Percentiles rank a stretch among this genome's conserved stretches.
Conservation (phyloP, 345 rosid genomes). For the Citrus medica region DNA sequence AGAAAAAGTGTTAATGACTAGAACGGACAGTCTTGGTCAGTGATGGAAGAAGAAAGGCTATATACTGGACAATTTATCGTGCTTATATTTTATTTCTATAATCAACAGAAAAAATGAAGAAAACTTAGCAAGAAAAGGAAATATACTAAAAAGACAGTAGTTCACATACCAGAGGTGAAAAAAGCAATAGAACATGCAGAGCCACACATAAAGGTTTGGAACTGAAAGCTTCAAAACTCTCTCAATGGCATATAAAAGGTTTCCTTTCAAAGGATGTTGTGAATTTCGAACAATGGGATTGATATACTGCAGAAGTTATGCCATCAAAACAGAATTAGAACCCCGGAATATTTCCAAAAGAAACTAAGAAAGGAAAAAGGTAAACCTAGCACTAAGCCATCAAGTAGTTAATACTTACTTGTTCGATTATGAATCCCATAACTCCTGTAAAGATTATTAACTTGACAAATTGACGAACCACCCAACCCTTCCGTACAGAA, state of each 20-base stretch:
- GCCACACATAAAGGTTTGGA: conserved; percentile 95
- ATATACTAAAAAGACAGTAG: conserved; percentile 4
- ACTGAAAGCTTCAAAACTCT: conserved; percentile 98
- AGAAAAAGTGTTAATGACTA: neutral
- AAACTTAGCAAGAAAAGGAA: neutral
- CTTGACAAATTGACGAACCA: conserved; percentile 79
- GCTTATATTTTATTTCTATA: neutral
- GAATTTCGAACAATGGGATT: conserved; percentile 96
- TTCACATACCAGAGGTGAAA: conserved; percentile 84
- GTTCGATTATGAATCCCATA: conserved; percentile 96
- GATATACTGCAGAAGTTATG: conserved; percentile 72
- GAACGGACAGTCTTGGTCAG: neutral
- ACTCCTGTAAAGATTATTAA: conserved; percentile 84
- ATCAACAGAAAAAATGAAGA: neutral
- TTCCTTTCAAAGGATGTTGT: conserved; percentile 89
- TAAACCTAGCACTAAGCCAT: conserved; percentile 8
- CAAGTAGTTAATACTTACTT: conserved; percentile 42
- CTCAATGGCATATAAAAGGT: conserved; percentile 78
- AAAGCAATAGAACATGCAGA: conserved; percentile 98
- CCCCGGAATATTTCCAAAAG: neutral
- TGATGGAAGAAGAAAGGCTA: neutral
- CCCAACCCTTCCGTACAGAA: conserved; percentile 82
- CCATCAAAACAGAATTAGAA: conserved; percentile 21
- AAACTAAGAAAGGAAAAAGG: neutral
- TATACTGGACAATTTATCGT: neutral